Conservation (phyloP, 805 yeast genomes). For the Lipomyces japonicus region DNA sequence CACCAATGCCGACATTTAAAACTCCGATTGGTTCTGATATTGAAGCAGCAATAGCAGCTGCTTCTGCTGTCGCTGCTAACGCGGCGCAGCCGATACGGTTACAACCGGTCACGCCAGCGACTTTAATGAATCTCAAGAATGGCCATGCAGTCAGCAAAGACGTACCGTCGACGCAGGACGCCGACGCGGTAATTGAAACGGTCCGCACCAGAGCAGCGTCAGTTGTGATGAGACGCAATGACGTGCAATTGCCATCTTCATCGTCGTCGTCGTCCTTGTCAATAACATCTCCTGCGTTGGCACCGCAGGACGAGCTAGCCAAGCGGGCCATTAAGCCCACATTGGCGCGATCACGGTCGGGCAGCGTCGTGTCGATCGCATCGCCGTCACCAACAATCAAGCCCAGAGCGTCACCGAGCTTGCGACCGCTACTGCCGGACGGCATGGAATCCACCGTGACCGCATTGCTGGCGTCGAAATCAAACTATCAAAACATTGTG, state of each 20-base stretch:
- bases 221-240: background rate
- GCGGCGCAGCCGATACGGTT: slow-evolving; percentile 5
- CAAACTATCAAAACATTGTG: slow-evolving; percentile 44
- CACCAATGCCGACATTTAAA: slow-evolving; percentile 21
- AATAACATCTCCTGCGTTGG: slow-evolving; percentile 13
- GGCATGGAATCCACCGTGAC: slow-evolving; percentile 26
- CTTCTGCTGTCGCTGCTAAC: background rate
- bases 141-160: slow-evolving; percentile 19
- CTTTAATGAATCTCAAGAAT: slow-evolving; percentile 33
- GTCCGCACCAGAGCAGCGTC: slow-evolving; percentile 1
- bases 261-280: slow-evolving; percentile 4
- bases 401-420: slow-evolving; percentile 22
- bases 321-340: slow-evolving; percentile 30
- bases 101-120: slow-evolving; percentile 37
- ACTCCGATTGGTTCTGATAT: background rate
- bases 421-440: slow-evolving; percentile 24
- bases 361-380: too few relatives aligned
- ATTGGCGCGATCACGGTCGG: slow-evolving; percentile 28
- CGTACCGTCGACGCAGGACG: slow-evolving; percentile 27
- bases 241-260: background rate
- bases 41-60: too few relatives aligned
- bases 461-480: slow-evolving; percentile 39
- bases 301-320: slow-evolving; percentile 8
- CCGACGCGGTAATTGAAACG: slow-evolving; percentile 23
- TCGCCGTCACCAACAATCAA: slow-evolving; percentile 25